phyloP scores from a whole-genome alignment of 2,329 filamentous ascomycete species.

The Sclerotiophoma versabilis region DNA sequence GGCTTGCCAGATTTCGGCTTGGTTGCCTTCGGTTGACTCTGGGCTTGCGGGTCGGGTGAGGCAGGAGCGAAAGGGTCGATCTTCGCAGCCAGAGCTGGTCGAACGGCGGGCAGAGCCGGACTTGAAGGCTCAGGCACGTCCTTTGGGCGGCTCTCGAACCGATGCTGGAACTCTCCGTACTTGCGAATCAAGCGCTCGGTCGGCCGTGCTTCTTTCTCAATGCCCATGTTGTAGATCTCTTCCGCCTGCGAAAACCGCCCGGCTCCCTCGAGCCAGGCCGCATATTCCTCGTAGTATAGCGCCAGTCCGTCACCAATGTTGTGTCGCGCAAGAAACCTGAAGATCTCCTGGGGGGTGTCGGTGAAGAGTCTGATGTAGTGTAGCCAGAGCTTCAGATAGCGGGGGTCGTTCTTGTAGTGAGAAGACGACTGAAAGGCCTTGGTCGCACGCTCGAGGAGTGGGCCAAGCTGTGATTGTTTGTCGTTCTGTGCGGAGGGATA shows the following conservation, averaged over 20 bases:
- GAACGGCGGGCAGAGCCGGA: slow-evolving; percentile 82
- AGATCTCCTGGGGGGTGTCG: slow-evolving; percentile 91
- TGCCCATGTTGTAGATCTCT: slow-evolving; percentile 89
- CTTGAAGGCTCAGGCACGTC: slow-evolving; percentile 74
- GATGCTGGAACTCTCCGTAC: slow-evolving; percentile 87
- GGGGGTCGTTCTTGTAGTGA: slow-evolving; percentile 93
- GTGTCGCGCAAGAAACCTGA: slow-evolving; percentile 88
- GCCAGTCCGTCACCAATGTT: slow-evolving; percentile 85
- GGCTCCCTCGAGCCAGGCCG: slow-evolving; percentile 85
- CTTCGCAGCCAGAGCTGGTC: slow-evolving; percentile 85
- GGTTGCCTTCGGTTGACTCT: slow-evolving; percentile 50
- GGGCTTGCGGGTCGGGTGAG: slow-evolving; percentile 60
- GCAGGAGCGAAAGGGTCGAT: slow-evolving; percentile 73
- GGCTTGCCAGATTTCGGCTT: slow-evolving; percentile 71
- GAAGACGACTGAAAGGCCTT: slow-evolving; percentile 83
- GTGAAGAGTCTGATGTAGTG: slow-evolving; percentile 93
- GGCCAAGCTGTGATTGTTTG: slow-evolving; percentile 85
- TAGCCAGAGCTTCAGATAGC: slow-evolving; percentile 93
- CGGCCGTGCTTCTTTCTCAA: slow-evolving; percentile 87
- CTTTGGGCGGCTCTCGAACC: slow-evolving; percentile 72
- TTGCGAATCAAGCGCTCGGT: slow-evolving; percentile 83
- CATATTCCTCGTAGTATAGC: slow-evolving; percentile 96
- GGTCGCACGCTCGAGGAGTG: slow-evolving; percentile 89
- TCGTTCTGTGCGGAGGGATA: slow-evolving; percentile 95
- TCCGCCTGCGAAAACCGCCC: slow-evolving; percentile 89